Evolutionary conservation across 352 stramenopile species (phyloP).

Genomic region (Phytophthora fragariaefolia): DNA sequence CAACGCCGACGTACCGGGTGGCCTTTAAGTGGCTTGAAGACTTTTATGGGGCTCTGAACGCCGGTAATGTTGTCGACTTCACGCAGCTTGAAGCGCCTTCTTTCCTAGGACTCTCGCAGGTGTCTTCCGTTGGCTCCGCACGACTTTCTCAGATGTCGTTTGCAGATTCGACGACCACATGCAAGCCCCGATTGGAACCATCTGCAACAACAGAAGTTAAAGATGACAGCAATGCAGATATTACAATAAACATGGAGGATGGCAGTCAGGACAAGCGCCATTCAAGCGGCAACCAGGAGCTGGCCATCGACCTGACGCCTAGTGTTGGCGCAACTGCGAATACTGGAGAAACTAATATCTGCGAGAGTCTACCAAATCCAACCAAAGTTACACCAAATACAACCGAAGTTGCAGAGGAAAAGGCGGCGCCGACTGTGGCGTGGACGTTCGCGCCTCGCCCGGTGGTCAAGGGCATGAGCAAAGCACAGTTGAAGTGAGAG

Average conservation of each 20-base stretch:
- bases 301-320: too few species aligned
- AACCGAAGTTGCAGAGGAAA: background rate
- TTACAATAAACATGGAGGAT: background rate
- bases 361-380: background rate
- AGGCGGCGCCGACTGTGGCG: background rate
- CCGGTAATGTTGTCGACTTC: background rate
- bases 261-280: too few species aligned
- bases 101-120: background rate
- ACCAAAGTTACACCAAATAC: background rate
- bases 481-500: background rate
- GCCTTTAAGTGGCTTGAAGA: background rate
- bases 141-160: background rate
- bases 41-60: background rate
- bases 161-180: background rate
- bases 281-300: too few species aligned
- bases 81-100: background rate
- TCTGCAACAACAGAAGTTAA: too few species aligned
- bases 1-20: background rate
- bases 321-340: too few species aligned
- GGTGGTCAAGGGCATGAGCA: background rate
- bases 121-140: background rate
- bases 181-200: background rate
- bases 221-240: background rate
- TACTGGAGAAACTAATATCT: background rate
- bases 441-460: background rate